Percentiles rank a stretch among this genome's conserved stretches.
Evolutionary conservation across 2,329 filamentous ascomycete species (phyloP).

Genomic region (Exophiala sp.): DNA sequence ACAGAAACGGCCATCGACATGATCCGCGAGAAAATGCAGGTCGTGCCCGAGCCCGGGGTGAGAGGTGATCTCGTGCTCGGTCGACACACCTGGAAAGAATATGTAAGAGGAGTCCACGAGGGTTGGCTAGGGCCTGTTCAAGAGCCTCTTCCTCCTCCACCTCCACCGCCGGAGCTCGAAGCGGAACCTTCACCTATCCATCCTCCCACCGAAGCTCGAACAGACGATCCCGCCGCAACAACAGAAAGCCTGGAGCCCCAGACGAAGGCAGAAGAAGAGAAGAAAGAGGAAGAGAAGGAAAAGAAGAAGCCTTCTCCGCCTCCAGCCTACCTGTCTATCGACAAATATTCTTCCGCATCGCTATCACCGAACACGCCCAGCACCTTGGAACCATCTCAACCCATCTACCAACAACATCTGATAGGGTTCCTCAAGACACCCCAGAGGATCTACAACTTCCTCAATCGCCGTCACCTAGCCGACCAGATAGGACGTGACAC

Average conservation of each 20-base stretch:
- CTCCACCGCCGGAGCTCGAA: slow-evolving; percentile 23
- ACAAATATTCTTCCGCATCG: slow-evolving; percentile 65
- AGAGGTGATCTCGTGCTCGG: slow-evolving; percentile 86
- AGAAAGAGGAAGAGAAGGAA: slow-evolving; percentile 49
- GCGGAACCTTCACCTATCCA: slow-evolving; percentile 28
- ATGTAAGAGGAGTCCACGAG: slow-evolving; percentile 87
- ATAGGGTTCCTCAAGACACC: slow-evolving; percentile 91
- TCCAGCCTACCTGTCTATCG: slow-evolving; percentile 68
- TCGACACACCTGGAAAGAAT: slow-evolving; percentile 95
- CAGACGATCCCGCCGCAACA: slow-evolving; percentile 28
- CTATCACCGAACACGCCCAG: slow-evolving; percentile 65
- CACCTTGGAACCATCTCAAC: slow-evolving; percentile 68
- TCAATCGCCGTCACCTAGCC: slow-evolving; percentile 76
- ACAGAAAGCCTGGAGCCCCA: slow-evolving; percentile 31
- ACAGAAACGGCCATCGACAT: slow-evolving; percentile 61
- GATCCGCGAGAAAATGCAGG: slow-evolving; percentile 62
- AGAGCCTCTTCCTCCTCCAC: slow-evolving; percentile 44
- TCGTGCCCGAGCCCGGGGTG: slow-evolving; percentile 68
- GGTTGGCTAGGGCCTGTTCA: slow-evolving; percentile 89
- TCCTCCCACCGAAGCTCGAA: slow-evolving; percentile 30
- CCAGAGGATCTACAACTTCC: slow-evolving; percentile 78
- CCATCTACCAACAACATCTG: slow-evolving; percentile 79
- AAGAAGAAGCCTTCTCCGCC: slow-evolving; percentile 57
- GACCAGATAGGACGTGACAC: slow-evolving; percentile 85
- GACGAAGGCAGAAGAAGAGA: slow-evolving; percentile 47